Percentiles rank a stretch among this genome's conserved stretches.
phyloP scores from a whole-genome alignment of 805 yeast species.

The Metahyphopichia silvanorum region DNA sequence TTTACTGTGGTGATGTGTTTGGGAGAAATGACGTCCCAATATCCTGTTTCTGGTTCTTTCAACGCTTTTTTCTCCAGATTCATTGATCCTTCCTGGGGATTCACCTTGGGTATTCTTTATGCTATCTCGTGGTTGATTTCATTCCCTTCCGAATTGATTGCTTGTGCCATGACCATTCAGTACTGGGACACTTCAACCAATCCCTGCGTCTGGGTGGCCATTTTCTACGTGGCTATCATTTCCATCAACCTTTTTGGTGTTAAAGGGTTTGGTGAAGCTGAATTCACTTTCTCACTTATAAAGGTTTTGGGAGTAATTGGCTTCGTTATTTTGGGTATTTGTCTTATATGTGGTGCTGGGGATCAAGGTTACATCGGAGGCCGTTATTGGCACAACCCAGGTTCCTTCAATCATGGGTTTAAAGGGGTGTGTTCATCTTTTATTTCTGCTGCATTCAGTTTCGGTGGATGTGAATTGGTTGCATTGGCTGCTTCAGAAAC shows the following conservation, averaged over 20 bases:
- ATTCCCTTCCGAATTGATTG: constrained; percentile 35
- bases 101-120: constrained; percentile 39
- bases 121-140: constrained; percentile 38
- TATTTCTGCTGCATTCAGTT: constrained; percentile 34
- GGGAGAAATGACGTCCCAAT: constrained; percentile 60
- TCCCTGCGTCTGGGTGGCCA: constrained; percentile 36
- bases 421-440: constrained; percentile 38
- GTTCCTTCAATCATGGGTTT: constrained; percentile 36
- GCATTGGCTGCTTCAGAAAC: constrained; percentile 40
- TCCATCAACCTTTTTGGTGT: constrained; percentile 32
- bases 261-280: constrained; percentile 37
- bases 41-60: constrained; percentile 39
- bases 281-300: constrained; percentile 26
- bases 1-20: constrained; percentile 59
- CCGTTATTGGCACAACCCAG: constrained; percentile 29
- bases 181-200: constrained; percentile 33
- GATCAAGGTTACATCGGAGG: constrained; percentile 32
- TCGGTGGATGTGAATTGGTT: constrained; percentile 37
- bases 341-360: constrained; percentile 38
- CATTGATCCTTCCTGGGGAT: constrained; percentile 38
- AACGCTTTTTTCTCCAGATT: constrained; percentile 37
- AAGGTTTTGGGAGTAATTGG: constrained; percentile 36
- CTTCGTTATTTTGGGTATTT: constrained; percentile 33
- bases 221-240: constrained; percentile 28
- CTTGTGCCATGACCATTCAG: constrained; percentile 34